These are phyloP conservation scores for Melaleuca alternifolia DNA, from an alignment of 345 rosid species.

Conservation along the genomic window DNA sequence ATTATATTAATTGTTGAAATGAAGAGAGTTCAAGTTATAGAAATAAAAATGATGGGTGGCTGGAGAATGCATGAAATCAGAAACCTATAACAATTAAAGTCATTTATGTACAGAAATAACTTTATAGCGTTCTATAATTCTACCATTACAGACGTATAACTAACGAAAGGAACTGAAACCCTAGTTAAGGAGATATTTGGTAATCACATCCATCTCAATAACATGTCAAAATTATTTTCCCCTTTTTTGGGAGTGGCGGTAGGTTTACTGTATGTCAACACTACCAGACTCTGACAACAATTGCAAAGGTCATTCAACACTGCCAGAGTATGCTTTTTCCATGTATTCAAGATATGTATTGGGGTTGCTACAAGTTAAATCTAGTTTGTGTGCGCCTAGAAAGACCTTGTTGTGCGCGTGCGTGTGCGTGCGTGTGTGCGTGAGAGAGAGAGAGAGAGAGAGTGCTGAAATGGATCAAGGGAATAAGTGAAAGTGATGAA, in stretches of 20 bases:
- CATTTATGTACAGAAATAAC: not conserved
- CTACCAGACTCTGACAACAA: not conserved
- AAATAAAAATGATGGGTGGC: not conserved
- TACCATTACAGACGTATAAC: not conserved
- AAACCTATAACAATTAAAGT: not conserved
- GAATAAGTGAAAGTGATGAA: not conserved
- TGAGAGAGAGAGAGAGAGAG: not conserved
- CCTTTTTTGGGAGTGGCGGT: not conserved
- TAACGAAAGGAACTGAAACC: not conserved
- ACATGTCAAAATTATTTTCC: not conserved
- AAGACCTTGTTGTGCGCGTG: not conserved
- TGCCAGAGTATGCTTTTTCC: not conserved
- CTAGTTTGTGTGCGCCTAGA: not conserved
- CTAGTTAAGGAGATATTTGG: not conserved
- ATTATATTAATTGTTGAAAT: not conserved
- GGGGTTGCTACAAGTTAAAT: not conserved
- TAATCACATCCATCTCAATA: not conserved
- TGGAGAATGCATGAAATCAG: not conserved
- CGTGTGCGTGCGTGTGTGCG: not conserved
- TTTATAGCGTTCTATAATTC: not conserved
- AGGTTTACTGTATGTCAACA: not conserved
- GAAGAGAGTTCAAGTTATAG: not conserved
- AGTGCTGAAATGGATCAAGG: not conserved
- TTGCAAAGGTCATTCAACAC: not conserved
- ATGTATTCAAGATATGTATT: not conserved